Base-by-base conservation (phyloP, 352 stramenopile genomes). In the Phytophthora rubi region DNA sequence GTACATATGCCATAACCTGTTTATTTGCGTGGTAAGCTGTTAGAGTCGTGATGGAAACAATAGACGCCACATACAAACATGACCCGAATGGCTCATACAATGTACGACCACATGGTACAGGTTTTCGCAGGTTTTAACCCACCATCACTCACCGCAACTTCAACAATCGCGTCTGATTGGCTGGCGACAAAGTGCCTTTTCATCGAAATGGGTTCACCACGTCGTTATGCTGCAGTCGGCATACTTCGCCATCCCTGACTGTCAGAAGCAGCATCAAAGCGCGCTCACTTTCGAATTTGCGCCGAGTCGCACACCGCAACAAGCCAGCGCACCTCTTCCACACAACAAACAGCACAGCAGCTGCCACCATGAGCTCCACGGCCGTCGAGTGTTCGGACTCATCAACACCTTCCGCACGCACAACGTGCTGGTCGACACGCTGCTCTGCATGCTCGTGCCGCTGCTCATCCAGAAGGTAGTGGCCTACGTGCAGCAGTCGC, bases 371-470 rank as follows among this genome's bases (percentile, higher is more conserved):
- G 58, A 87, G 75, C 70, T 87, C 76, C n/a, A 83, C 74, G 0
- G 80, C 80, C 33, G 73, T 77, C 39, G 73, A 84, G 55, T 73
- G 55, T 73, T 80, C 57, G 81, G 77, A 12, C 67, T 88, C 53
- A 82, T 89, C 72, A 83, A 81, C 70, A 86, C 77, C 44, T 70
- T 86, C 49, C 72, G 77, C 62, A 89, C 80, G 10, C 68, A 77
- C 68, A 80, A 86, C 59, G 62, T 84, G 9, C 58, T 86, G 58
- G 32, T 86, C 9, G 81, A 91, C 66, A 76, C 82, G 56, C 65
- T 91, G 59, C 65, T 88, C 59, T 91, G 82, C 70, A 78, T 91
- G 70, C 47, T 76, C 18, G 77, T 91, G 49, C 83, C 83, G 26
- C 53, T 86, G 42, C 61, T 88, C 53, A 80, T 87, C 59, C 81